Conservation (phyloP, 192 early-diverging fungal species). For the Dissophora ornata region DNA sequence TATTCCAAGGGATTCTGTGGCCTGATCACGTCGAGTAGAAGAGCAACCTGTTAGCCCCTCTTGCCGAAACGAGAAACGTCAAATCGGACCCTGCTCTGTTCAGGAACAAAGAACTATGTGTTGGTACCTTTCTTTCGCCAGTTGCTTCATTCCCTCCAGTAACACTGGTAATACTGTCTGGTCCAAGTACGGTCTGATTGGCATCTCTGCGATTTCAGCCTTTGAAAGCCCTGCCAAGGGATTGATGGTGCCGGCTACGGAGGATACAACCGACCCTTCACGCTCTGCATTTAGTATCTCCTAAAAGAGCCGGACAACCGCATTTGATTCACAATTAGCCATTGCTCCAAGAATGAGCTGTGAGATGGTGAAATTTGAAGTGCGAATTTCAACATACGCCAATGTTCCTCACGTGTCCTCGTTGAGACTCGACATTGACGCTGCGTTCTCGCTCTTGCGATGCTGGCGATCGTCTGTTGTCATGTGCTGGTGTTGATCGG, state of each 20-base stretch:
- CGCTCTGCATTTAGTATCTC: slow-evolving; percentile 44
- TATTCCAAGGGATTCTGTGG: slow-evolving; percentile 60
- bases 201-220: slow-evolving; percentile 39
- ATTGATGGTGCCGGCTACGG: slow-evolving; percentile 23
- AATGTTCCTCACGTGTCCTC: slow-evolving; percentile 36
- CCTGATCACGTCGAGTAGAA: slow-evolving; percentile 23
- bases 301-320: slow-evolving; percentile 8
- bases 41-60: background rate
- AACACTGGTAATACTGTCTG: slow-evolving; percentile 63
- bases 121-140: slow-evolving; percentile 61
- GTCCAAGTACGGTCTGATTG: slow-evolving; percentile 62
- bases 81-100: no score
- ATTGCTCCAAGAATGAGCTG: background rate
- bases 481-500: slow-evolving; percentile 39
- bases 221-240: slow-evolving; percentile 40
- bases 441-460: slow-evolving; percentile 36
- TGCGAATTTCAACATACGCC: slow-evolving; percentile 12
- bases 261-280: slow-evolving; percentile 40
- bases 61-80: no score
- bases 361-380: background rate
- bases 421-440: slow-evolving; percentile 29
- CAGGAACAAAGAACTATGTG: background rate
- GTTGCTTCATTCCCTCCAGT: slow-evolving; percentile 63
- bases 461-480: slow-evolving; percentile 34
- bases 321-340: no score